Evolutionary conservation across 163 green algal species (phyloP).

Genomic region (Chlorella variabilis): DNA sequence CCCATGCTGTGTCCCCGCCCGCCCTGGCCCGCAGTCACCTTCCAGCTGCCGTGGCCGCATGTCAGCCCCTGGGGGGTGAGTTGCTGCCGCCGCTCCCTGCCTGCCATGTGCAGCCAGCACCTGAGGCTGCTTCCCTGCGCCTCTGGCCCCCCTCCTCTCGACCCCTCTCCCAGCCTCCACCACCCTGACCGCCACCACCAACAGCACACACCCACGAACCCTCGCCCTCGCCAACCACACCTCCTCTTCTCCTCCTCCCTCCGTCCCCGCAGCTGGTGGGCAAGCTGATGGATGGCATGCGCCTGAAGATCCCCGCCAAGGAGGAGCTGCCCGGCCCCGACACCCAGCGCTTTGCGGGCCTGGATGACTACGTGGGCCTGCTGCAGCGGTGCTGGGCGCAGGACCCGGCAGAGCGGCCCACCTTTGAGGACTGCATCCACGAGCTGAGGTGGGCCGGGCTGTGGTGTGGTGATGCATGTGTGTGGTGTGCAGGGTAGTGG

Average conservation of each 20-base stretch:
- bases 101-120: neutral
- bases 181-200: no score
- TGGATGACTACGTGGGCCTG: conserved; percentile 24
- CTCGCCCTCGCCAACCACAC: neutral
- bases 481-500: neutral
- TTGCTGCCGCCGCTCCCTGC: neutral
- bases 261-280: neutral
- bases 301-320: neutral
- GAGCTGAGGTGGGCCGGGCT: conserved; percentile 16
- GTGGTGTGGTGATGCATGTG: neutral
- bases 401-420: conserved; percentile 16
- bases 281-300: conserved; percentile 23
- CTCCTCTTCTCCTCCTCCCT: neutral
- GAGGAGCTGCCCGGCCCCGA: conserved; percentile 18
- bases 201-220: no score
- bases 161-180: no score
- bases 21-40: neutral
- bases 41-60: conserved; percentile 16
- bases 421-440: conserved; percentile 25
- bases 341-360: neutral
- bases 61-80: conserved; percentile 12
- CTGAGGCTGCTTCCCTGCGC: neutral
- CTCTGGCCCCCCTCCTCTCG: no score
- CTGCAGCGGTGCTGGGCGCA: conserved; percentile 31
- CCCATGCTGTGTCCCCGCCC: no score